Conservation (phyloP, 129 eudicot species). For the Solidago caesia region DNA sequence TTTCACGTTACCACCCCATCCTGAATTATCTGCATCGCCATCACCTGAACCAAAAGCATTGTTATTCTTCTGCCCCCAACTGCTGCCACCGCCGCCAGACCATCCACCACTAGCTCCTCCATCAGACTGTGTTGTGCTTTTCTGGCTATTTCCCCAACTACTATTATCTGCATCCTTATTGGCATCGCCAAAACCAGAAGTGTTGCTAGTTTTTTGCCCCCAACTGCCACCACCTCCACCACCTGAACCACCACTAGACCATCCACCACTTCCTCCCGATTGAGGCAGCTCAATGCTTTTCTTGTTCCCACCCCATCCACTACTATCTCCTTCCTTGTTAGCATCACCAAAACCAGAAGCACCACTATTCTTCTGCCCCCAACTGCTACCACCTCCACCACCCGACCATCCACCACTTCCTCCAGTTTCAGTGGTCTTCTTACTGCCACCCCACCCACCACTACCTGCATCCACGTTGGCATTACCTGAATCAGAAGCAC, state of each 20-base stretch:
- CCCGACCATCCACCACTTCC: constrained; percentile 1
- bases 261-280: constrained; percentile 6
- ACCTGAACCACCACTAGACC: constrained; percentile 13
- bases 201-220: constrained; percentile 25
- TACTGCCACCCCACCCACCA: constrained; percentile 25
- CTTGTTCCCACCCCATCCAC: constrained; percentile 24
- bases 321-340: constrained; percentile 13
- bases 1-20: constrained; percentile 39
- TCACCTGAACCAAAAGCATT: constrained; percentile 12
- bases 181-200: constrained; percentile 25
- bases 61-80: constrained; percentile 22
- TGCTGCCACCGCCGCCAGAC: constrained; percentile 15
- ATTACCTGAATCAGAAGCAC: constrained; percentile 40
- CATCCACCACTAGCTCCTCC: constrained; percentile 26
- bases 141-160: constrained; percentile 23
- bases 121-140: background rate
- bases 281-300: background rate
- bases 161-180: constrained; percentile 13
- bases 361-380: constrained; percentile 38
- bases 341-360: constrained; percentile 36
- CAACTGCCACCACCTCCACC: constrained; percentile 50
- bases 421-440: constrained; percentile 17
- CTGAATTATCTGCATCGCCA: constrained; percentile 29
- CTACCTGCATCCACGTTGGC: constrained; percentile 33
- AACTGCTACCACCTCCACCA: constrained; percentile 16